Conservation (phyloP, 1,284 basidiomycete species). For the Grifola frondosa region DNA sequence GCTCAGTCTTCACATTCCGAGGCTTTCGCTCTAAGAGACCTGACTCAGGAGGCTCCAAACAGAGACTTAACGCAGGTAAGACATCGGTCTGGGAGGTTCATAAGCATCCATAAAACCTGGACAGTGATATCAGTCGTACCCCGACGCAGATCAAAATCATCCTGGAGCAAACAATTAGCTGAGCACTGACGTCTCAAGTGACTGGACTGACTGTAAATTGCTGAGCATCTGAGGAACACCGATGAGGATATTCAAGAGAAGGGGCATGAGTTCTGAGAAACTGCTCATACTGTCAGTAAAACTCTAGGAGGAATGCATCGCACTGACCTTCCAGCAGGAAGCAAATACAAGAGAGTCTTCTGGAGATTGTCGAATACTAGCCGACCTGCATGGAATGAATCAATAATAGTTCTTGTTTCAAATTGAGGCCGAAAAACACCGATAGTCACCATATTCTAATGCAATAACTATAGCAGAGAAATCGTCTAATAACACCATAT, state of each 20-base stretch:
- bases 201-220: constrained; percentile 45
- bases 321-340: constrained; percentile 44
- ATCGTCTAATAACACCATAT: constrained; percentile 45
- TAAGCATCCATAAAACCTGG: constrained; percentile 19
- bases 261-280: constrained; percentile 69
- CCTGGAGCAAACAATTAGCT: constrained; percentile 16
- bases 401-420: constrained; percentile 15
- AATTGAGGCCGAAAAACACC: too few species aligned
- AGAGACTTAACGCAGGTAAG: constrained; percentile 47
- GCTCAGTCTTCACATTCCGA: constrained; percentile 54
- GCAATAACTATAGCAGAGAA: constrained; percentile 48
- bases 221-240: constrained; percentile 50
- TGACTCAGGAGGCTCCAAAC: constrained; percentile 51
- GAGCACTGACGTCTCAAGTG: constrained; percentile 8
- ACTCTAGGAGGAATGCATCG: background rate
- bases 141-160: constrained; percentile 61
- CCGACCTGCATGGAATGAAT: constrained; percentile 37
- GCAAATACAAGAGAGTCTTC: constrained; percentile 46
- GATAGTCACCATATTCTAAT: constrained; percentile 42
- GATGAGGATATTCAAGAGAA: constrained; percentile 50
- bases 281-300: constrained; percentile 14
- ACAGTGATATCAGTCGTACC: constrained; percentile 9
- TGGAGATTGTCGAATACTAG: constrained; percentile 68
- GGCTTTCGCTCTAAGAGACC: constrained; percentile 58
- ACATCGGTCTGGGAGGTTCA: constrained; percentile 46